Evolutionary conservation across 2,329 filamentous ascomycete species (phyloP).

Genomic region (Aureobasidium sp.): DNA sequence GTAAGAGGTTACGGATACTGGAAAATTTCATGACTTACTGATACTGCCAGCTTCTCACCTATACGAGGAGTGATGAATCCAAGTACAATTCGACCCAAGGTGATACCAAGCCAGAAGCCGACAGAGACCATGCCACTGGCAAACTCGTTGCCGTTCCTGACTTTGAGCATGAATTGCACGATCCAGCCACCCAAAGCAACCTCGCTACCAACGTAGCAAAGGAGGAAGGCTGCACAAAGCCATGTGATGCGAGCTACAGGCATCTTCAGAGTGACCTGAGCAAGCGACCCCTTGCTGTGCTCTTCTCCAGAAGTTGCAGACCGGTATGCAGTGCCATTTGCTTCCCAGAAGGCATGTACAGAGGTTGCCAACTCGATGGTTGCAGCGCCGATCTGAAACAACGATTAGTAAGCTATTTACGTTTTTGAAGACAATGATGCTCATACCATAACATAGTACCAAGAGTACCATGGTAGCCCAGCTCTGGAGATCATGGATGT

Average conservation of each 20-base stretch:
- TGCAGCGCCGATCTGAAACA: slow-evolving; percentile 42
- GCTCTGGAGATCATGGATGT: slow-evolving; percentile 64
- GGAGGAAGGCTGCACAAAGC: slow-evolving; percentile 64
- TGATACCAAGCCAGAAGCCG: slow-evolving; percentile 79
- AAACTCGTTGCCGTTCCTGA: not conserved
- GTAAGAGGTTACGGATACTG: not conserved
- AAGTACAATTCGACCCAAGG: slow-evolving; percentile 62
- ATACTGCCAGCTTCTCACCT: slow-evolving; percentile 58
- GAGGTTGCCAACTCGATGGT: slow-evolving; percentile 50
- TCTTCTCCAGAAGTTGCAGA: slow-evolving; percentile 35
- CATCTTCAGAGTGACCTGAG: slow-evolving; percentile 32
- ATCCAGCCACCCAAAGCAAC: slow-evolving; percentile 68
- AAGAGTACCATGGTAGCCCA: slow-evolving; percentile 59
- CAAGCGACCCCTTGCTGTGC: not conserved
- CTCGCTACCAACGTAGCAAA: slow-evolving; percentile 74
- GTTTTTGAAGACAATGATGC: not conserved
- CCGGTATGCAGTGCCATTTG: slow-evolving; percentile 54
- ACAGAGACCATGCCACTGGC: not conserved
- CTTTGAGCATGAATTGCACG: not conserved
- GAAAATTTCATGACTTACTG: slow-evolving; percentile 25
- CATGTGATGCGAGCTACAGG: slow-evolving; percentile 54
- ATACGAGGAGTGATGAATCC: slow-evolving; percentile 69
- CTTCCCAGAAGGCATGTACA: slow-evolving; percentile 56
- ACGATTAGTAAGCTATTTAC: not conserved
- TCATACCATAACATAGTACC: slow-evolving; percentile 66